These are phyloP conservation scores for Globisporangium orthogonon DNA, from an alignment of 352 stramenopile species.

Conservation along the genomic window DNA sequence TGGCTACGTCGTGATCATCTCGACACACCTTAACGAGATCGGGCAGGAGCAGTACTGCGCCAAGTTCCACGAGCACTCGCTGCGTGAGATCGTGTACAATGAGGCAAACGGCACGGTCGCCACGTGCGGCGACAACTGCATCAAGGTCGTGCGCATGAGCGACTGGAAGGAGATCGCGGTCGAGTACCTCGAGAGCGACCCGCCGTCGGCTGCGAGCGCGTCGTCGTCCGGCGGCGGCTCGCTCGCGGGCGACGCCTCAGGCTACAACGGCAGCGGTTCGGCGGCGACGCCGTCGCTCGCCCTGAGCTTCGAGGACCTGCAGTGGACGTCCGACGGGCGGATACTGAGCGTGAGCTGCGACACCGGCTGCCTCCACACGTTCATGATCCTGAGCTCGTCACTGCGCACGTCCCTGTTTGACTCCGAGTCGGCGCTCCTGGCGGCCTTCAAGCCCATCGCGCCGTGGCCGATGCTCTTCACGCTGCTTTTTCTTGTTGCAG, in stretches of 20 bases:
- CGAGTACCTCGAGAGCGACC: constrained; percentile 64
- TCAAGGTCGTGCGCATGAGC: constrained; percentile 90
- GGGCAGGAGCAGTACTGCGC: constrained; percentile 83
- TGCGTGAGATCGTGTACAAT: constrained; percentile 78
- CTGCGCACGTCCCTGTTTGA: constrained; percentile 53
- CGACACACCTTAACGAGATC: constrained; percentile 85
- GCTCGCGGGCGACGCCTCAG: too few species aligned
- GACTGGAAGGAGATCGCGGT: constrained; percentile 86
- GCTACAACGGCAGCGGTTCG: too few species aligned
- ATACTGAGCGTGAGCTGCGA: constrained; percentile 87
- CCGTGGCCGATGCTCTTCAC: constrained; percentile 60
- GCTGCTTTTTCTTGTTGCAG: constrained; percentile 38
- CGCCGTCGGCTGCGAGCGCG: constrained; percentile 4
- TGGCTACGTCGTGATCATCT: constrained; percentile 90
- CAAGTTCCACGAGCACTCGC: constrained; percentile 74
- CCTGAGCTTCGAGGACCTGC: constrained; percentile 62
- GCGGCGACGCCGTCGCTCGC: constrained; percentile 14
- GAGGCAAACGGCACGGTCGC: constrained; percentile 82
- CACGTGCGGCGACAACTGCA: constrained; percentile 82
- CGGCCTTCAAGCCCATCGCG: constrained; percentile 54
- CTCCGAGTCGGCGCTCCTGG: constrained; percentile 45
- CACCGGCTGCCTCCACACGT: constrained; percentile 88
- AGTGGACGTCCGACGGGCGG: constrained; percentile 86
- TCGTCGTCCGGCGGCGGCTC: constrained; percentile 8
- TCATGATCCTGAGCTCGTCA: constrained; percentile 73